Evolutionary conservation across 2,329 filamentous ascomycete genomes (phyloP).

Genomic region (Alternaria sp.): DNA sequence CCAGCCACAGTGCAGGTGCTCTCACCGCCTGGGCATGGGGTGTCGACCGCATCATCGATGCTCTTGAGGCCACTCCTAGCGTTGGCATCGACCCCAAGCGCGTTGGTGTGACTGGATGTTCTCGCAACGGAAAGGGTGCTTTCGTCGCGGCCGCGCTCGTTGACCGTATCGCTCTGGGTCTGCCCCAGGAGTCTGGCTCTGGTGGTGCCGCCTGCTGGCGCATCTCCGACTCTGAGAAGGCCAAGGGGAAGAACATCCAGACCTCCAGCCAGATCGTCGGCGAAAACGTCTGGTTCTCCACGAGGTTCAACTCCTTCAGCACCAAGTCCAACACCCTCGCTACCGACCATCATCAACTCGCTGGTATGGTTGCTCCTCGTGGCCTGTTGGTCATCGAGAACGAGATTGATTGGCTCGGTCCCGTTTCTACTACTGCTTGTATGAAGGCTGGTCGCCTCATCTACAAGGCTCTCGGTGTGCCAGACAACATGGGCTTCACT

Average conservation of each 20-base stretch:
- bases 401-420: conserved; percentile 65
- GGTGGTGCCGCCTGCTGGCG: conserved; percentile 69
- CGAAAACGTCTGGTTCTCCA: conserved; percentile 70
- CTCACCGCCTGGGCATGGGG: conserved; percentile 70
- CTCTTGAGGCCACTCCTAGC: conserved; percentile 58
- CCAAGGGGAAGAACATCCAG: conserved; percentile 64
- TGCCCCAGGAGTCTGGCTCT: conserved; percentile 68
- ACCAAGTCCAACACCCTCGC: conserved; percentile 56
- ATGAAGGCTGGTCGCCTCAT: conserved; percentile 63
- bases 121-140: conserved; percentile 68
- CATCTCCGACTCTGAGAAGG: conserved; percentile 53
- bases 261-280: conserved; percentile 64
- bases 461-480: conserved; percentile 61
- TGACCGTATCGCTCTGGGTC: conserved; percentile 64
- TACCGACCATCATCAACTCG: conserved; percentile 65
- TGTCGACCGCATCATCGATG: conserved; percentile 66
- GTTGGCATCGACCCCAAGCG: conserved; percentile 52
- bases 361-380: conserved; percentile 62
- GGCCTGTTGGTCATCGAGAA: conserved; percentile 65
- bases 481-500: conserved; percentile 64
- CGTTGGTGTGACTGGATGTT: conserved; percentile 66
- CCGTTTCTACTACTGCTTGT: conserved; percentile 62
- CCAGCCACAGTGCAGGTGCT: conserved; percentile 61
- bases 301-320: conserved; percentile 60
- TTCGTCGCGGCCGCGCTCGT: conserved; percentile 67